These are phyloP conservation scores for Ustilago crameri DNA, from an alignment of 1,284 basidiomycete species.

Conservation along the genomic window DNA sequence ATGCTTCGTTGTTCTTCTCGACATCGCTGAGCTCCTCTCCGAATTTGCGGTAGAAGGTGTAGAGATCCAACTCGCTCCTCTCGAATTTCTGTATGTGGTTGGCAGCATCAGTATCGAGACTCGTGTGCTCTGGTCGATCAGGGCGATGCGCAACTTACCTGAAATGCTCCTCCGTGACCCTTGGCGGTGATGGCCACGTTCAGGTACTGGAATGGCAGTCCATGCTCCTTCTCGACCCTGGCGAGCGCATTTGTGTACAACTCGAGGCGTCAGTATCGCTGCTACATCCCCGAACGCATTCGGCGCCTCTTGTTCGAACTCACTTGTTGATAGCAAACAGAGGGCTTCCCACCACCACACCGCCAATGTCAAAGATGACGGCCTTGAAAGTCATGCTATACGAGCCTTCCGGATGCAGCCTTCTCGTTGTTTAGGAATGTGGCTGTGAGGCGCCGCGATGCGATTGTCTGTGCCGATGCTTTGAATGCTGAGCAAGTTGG, in stretches of 20 bases:
- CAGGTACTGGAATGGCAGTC: slow-evolving; percentile 66
- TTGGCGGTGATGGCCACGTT: slow-evolving; percentile 67
- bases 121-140: too few relatives aligned
- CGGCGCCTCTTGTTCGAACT: slow-evolving; percentile 3
- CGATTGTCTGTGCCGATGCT: too few relatives aligned
- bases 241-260: background rate
- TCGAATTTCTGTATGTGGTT: slow-evolving; percentile 54
- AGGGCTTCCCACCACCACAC: slow-evolving; percentile 67
- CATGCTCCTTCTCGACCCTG: slow-evolving; percentile 55
- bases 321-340: slow-evolving; percentile 62
- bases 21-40: slow-evolving; percentile 62
- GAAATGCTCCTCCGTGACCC: slow-evolving; percentile 66
- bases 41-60: slow-evolving; percentile 66
- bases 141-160: slow-evolving; percentile 52
- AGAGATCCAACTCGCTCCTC: slow-evolving; percentile 62
- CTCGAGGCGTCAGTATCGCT: too few relatives aligned
- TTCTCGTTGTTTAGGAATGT: too few relatives aligned
- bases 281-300: background rate
- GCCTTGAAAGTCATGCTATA: slow-evolving; percentile 32
- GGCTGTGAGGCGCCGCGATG: too few relatives aligned
- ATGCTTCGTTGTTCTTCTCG: slow-evolving; percentile 55
- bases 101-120: too few relatives aligned
- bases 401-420: too few relatives aligned
- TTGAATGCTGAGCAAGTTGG: background rate
- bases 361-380: slow-evolving; percentile 68